These are phyloP conservation scores for Dictyostelium capitatum DNA, from an alignment of 78 protist species.

Conservation along the genomic window DNA sequence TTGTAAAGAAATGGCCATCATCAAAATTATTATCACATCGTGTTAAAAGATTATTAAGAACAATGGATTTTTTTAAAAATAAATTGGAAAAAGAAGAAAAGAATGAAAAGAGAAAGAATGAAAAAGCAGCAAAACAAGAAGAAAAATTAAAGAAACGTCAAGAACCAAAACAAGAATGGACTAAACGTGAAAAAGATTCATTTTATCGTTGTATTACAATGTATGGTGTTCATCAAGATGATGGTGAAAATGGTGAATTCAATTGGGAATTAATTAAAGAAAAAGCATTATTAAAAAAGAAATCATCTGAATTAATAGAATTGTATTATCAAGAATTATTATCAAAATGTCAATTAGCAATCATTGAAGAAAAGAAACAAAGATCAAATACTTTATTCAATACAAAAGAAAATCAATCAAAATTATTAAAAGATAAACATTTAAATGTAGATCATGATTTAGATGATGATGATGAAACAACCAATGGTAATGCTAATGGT, in stretches of 20 bases:
- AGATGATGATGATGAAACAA: constrained; percentile 33
- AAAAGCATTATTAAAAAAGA: constrained; percentile 71
- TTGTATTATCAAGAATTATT: constrained; percentile 48
- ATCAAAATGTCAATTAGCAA: constrained; percentile 22
- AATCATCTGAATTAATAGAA: constrained; percentile 65
- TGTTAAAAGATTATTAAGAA: constrained; percentile 63
- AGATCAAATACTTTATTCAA: background rate
- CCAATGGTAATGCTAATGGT: background rate
- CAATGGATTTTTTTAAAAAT: constrained; percentile 32
- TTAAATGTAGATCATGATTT: background rate
- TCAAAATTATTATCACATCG: constrained; percentile 66
- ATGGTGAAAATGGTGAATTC: background rate
- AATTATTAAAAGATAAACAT: background rate
- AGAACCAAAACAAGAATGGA: constrained; percentile 73
- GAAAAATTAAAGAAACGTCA: constrained; percentile 38
- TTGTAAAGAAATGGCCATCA: constrained; percentile 61
- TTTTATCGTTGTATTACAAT: constrained; percentile 52
- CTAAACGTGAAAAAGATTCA: constrained; percentile 75
- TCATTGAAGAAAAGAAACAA: constrained; percentile 27
- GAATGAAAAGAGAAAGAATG: constrained; percentile 19
- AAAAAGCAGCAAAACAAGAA: constrained; percentile 27
- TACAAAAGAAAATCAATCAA: background rate
- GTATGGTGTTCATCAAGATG: constrained; percentile 52
- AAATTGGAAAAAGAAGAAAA: constrained; percentile 47
- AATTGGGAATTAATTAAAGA: constrained; percentile 77